Conservation (phyloP, 768 basidiomycete genomes). For the Phlebiopsis gigantea region DNA sequence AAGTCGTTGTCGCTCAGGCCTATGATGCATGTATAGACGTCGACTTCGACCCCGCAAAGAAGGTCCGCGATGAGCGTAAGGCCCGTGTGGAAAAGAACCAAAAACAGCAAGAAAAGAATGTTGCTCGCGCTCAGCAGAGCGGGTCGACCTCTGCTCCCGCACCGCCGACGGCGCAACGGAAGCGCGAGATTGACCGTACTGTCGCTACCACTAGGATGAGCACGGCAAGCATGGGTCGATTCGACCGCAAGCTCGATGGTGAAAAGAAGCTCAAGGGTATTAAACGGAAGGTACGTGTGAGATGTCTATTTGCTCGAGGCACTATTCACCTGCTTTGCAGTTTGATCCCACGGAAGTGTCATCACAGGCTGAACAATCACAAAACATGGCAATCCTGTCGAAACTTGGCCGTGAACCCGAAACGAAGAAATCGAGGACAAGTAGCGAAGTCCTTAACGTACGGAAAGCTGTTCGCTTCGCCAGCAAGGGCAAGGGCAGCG, state of each 20-base stretch:
- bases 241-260: constrained; percentile 85
- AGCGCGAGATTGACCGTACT: constrained; percentile 69
- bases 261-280: constrained; percentile 85
- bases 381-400: constrained; percentile 70
- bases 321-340: constrained; percentile 32
- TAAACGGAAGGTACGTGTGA: constrained; percentile 77
- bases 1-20: not conserved
- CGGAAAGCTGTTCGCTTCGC: constrained; percentile 83
- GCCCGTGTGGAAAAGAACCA: constrained; percentile 81
- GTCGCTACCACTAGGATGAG: constrained; percentile 73
- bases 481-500: constrained; percentile 62
- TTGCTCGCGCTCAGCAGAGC: constrained; percentile 48
- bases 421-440: constrained; percentile 52
- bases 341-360: constrained; percentile 81
- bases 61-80: constrained; percentile 75
- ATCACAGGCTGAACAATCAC: constrained; percentile 59
- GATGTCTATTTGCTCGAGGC: not conserved
- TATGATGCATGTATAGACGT: constrained; percentile 43
- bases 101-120: constrained; percentile 67
- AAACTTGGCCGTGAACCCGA: constrained; percentile 64
- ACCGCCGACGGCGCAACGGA: constrained; percentile 39
- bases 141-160: constrained; percentile 16
- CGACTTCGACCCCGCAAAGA: constrained; percentile 75
- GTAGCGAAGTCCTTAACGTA: constrained; percentile 67
- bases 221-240: constrained; percentile 94